A percentile compares a stretch with the other conserved stretches of the same genome.
phyloP scores from a whole-genome alignment of 1,139 yeast genomes.

The Taphrina sp. region DNA sequence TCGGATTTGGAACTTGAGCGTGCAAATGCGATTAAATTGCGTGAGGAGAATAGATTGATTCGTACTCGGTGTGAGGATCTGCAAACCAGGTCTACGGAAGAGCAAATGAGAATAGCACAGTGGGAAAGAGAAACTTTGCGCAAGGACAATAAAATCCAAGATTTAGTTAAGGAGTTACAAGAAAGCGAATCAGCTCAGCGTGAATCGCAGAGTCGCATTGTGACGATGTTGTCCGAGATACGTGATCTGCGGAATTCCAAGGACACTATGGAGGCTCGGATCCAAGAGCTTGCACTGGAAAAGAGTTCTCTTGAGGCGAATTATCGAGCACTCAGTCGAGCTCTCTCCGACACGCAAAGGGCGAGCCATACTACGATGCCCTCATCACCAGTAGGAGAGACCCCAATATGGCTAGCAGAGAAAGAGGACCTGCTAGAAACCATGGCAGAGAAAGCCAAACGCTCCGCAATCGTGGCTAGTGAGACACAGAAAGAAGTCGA shows the following conservation, averaged over 20 bases:
- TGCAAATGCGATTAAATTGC: slow-evolving; percentile 17
- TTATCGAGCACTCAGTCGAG: slow-evolving; percentile 41
- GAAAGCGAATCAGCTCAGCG: slow-evolving; percentile 46
- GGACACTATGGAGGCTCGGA: slow-evolving; percentile 42
- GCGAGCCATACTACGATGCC: slow-evolving; percentile 36
- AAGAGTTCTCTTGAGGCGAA: slow-evolving; percentile 46
- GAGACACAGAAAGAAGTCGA: slow-evolving; percentile 40
- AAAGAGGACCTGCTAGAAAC: slow-evolving; percentile 33
- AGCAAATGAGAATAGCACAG: slow-evolving; percentile 19
- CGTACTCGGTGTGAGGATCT: slow-evolving; percentile 29
- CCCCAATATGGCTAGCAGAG: slow-evolving; percentile 4
- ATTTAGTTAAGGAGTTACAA: slow-evolving; percentile 54
- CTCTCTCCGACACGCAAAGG: slow-evolving; percentile 39
- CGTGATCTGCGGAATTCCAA: slow-evolving; percentile 39
- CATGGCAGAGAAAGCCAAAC: slow-evolving; percentile 35
- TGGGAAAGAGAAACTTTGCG: slow-evolving; percentile 51
- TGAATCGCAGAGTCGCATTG: slow-evolving; percentile 45
- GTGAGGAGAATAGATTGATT: slow-evolving; percentile 31
- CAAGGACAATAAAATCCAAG: slow-evolving; percentile 55
- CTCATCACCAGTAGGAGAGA: slow-evolving; percentile 24
- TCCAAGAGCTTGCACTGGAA: slow-evolving; percentile 46
- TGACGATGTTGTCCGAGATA: slow-evolving; percentile 44
- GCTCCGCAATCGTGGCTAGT: slow-evolving; percentile 34
- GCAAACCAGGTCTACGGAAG: slow-evolving; percentile 30
- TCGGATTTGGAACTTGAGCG: slow-evolving; percentile 33